Evolutionary conservation across 2,329 filamentous ascomycete genomes (phyloP).

Genomic region (Fusarium napiforme): DNA sequence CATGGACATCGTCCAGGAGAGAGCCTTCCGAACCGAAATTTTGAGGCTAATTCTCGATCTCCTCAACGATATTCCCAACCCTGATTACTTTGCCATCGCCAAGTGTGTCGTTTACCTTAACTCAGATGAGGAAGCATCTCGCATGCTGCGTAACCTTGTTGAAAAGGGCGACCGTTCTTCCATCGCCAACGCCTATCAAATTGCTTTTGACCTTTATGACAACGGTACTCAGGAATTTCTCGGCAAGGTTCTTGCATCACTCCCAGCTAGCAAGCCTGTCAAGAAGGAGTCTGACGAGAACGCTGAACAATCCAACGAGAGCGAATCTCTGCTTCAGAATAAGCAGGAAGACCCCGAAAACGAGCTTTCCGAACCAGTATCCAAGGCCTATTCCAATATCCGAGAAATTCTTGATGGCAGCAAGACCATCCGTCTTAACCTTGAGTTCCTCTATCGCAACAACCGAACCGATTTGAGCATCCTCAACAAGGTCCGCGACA

Average conservation of each 20-base stretch:
- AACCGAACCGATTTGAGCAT: constrained; percentile 93
- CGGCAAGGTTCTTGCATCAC: constrained; percentile 83
- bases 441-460: constrained; percentile 96
- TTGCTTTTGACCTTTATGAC: constrained; percentile 97
- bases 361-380: constrained; percentile 62
- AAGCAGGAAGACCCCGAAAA: constrained; percentile 67
- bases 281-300: constrained; percentile 59
- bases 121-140: constrained; percentile 88
- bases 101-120: constrained; percentile 97
- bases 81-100: constrained; percentile 97
- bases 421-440: constrained; percentile 92
- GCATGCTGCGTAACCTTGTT: constrained; percentile 84
- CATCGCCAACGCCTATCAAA: constrained; percentile 91
- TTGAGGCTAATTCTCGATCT: constrained; percentile 92
- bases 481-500: constrained; percentile 95
- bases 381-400: constrained; percentile 71
- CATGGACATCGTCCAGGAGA: constrained; percentile 97
- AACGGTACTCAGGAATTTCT: constrained; percentile 98
- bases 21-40: constrained; percentile 84
- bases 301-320: constrained; percentile 57
- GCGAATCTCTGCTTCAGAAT: constrained; percentile 60
- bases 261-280: constrained; percentile 67
- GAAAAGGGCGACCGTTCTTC: constrained; percentile 81
- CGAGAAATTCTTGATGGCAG: constrained; percentile 82
- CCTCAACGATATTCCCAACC: constrained; percentile 90